Evolutionary conservation across 257 asterid species (phyloP), one percentile per base, ranked within the genome.

Genomic region (Solanum acaule): DNA sequence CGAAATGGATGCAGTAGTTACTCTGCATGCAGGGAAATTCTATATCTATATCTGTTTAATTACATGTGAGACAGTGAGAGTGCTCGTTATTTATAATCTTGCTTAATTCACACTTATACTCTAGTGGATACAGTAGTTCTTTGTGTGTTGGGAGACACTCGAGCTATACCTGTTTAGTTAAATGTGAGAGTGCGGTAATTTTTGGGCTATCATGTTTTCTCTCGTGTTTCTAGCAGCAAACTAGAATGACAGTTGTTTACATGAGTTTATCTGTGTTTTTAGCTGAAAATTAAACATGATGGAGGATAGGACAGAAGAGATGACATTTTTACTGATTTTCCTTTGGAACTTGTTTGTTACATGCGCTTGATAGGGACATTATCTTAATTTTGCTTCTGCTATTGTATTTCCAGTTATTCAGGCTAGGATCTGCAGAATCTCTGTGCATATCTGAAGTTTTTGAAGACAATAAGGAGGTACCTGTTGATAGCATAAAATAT

Each of bases 361-460:
- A n/a, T 81, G 29, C 10, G 10, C 59, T 46, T 14, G 25, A 37
- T 68, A 25, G 44, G n/a, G 34, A 65, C 37, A 65, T 27, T 52
- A 31, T 87, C 35, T 87, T 18, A 87, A 38, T 33, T 37, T 82
- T 79, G 46, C 84, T 22, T 75, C 85, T 75, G 86, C 25, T 81
- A 76, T 88, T 84, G 27, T 59, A 73, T 46, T 88, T 89, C 78
- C 98, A 97, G 99, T 94, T 97, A 90, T 93, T 93, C 90, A 94
- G 91, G 95, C 90, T 97, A 40, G 93, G 96, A 27, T 92, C 96
- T 2, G 91, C 83, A 83, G 97, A 94, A 81, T 95, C 95, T 33
- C 90, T 96, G 76, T 96, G 98, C 90, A 90, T 94, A 65, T 89
- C 96, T 77, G 99, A 91, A 88, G 96, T 93, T 89, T 90, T 93